A percentile compares a stretch with the other conserved stretches of the same genome.
These are phyloP conservation scores for Plasmodium fragile DNA, from an alignment of 169 alveolate species.

Conservation along the genomic window DNA sequence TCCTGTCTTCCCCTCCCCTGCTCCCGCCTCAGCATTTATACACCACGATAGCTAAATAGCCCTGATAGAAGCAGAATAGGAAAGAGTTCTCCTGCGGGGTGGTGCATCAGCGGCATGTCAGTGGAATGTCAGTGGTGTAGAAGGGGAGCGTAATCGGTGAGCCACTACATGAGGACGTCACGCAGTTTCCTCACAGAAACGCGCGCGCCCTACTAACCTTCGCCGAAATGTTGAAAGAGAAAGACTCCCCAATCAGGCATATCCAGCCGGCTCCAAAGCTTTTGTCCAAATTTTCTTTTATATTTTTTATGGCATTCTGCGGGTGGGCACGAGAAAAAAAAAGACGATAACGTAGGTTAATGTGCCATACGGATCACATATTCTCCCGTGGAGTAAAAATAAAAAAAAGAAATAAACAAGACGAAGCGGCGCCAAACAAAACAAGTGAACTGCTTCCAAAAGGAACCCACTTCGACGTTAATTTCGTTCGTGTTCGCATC, in stretches of 20 bases:
- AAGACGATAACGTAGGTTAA: not conserved
- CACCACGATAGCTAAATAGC: conserved; percentile 70
- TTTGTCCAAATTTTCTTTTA: conserved; percentile 73
- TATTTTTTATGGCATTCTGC: conserved; percentile 75
- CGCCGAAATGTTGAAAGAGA: conserved; percentile 75
- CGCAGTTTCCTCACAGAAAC: not conserved
- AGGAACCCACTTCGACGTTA: conserved; percentile 50
- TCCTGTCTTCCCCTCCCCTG: not conserved
- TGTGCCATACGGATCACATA: not conserved
- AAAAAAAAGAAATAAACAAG: not conserved
- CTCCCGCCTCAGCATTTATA: conserved; percentile 51
- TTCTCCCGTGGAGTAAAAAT: not conserved
- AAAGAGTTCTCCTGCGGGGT: conserved; percentile 53
- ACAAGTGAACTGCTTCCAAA: not conserved
- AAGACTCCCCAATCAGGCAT: conserved; percentile 73
- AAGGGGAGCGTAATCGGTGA: not conserved
- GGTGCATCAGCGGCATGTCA: not conserved
- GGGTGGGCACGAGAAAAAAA: not conserved
- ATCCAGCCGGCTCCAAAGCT: conserved; percentile 76
- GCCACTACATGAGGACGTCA: not conserved
- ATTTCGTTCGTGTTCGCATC: conserved; percentile 70
- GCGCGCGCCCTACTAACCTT: conserved; percentile 8
- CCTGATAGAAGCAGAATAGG: conserved; percentile 69
- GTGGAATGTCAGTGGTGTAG: not conserved
- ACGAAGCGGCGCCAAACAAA: not conserved